These are phyloP conservation scores for Raphanus sativus DNA, from an alignment of 345 rosid species.

Conservation along the genomic window DNA sequence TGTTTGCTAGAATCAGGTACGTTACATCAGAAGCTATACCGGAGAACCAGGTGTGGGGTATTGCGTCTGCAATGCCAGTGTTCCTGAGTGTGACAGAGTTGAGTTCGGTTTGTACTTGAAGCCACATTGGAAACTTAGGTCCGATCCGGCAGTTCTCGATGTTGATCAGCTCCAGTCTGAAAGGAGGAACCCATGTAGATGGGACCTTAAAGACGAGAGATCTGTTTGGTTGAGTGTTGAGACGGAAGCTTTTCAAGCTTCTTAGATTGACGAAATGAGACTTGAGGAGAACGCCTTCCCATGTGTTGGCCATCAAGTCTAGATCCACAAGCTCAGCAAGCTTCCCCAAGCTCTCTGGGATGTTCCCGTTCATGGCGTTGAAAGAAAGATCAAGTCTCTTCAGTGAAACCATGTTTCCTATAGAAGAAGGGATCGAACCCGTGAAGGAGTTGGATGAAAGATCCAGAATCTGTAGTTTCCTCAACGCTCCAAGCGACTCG, in stretches of 20 bases:
- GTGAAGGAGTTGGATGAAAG: slow-evolving; percentile 47
- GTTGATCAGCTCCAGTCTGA: slow-evolving; percentile 45
- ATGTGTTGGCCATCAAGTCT: slow-evolving; percentile 45
- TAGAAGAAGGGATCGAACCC: slow-evolving; percentile 51
- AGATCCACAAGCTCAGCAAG: slow-evolving; percentile 39
- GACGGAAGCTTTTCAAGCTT: slow-evolving; percentile 39
- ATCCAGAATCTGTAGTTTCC: slow-evolving; percentile 39
- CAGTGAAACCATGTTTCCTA: slow-evolving; percentile 45
- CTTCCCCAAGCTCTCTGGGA: slow-evolving; percentile 51
- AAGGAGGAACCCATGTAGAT: slow-evolving; percentile 58
- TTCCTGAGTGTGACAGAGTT: slow-evolving; percentile 43
- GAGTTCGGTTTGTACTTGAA: slow-evolving; percentile 53
- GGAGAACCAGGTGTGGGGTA: slow-evolving; percentile 46
- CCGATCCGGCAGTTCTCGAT: slow-evolving; percentile 55
- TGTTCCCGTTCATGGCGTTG: slow-evolving; percentile 51
- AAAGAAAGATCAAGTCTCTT: slow-evolving; percentile 45
- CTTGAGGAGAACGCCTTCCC: slow-evolving; percentile 52
- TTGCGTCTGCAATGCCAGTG: slow-evolving; percentile 47
- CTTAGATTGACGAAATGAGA: slow-evolving; percentile 47
- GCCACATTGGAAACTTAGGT: slow-evolving; percentile 63
- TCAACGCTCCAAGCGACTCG: slow-evolving; percentile 46
- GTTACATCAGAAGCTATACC: slow-evolving; percentile 40
- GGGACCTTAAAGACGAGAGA: slow-evolving; percentile 45
- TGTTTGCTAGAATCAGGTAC: slow-evolving; percentile 47
- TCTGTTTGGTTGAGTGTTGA: slow-evolving; percentile 44